Conservation (phyloP, 208 protist species). For the Leishmania gerbilli region DNA sequence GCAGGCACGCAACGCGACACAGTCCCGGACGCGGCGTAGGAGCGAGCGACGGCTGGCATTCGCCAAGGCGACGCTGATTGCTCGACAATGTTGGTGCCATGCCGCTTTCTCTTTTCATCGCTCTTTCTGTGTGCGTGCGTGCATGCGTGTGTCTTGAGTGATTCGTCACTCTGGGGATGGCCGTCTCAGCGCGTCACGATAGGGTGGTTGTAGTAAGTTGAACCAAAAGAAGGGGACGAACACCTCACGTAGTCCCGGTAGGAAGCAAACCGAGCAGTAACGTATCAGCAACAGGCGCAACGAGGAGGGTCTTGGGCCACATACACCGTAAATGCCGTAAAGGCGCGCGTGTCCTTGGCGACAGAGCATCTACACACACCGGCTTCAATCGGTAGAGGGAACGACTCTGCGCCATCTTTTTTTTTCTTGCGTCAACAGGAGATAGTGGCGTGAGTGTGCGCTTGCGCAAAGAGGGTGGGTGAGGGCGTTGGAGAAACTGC, state of each 20-base stretch:
- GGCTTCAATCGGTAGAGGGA: not conserved
- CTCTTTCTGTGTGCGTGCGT: not conserved
- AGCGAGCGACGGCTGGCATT: not conserved
- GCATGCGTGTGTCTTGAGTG: not conserved
- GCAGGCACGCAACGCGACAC: not conserved
- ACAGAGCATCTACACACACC: not conserved
- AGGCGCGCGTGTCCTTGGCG: not conserved
- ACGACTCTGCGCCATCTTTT: not conserved
- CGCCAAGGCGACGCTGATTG: not conserved
- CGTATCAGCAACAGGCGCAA: not conserved
- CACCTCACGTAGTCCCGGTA: not conserved
- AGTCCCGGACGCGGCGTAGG: not conserved
- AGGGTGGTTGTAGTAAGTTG: not conserved
- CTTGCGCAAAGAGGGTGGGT: not conserved
- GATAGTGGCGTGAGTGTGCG: not conserved
- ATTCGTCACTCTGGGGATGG: not conserved
- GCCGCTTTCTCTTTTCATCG: not conserved
- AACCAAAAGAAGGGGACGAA: not conserved
- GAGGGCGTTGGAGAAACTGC: not conserved
- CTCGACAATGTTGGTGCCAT: not conserved
- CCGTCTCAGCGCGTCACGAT: not conserved
- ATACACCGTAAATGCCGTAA: not conserved
- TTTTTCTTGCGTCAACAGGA: not conserved
- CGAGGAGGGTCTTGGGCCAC: not conserved
- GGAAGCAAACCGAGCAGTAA: conserved; percentile 11